These are phyloP conservation scores for Rhododendron kiyosumense DNA, from an alignment of 148 eudicot species.

Conservation along the genomic window DNA sequence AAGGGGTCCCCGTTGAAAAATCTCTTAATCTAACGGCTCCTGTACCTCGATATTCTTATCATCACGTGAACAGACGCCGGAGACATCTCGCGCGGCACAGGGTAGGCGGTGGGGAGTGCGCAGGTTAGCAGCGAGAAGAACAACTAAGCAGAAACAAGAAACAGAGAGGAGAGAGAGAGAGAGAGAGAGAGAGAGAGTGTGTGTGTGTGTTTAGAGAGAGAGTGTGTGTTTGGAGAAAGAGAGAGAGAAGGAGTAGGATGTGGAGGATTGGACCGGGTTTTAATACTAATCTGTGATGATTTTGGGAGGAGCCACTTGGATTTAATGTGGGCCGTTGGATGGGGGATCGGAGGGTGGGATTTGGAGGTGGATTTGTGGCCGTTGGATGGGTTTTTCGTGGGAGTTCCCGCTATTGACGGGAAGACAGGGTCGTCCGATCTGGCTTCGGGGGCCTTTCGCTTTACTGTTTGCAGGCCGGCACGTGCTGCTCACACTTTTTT, in stretches of 20 bases:
- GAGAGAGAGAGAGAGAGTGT: background rate
- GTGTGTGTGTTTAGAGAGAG: no score
- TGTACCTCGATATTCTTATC: conserved; percentile 25
- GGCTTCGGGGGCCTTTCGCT: conserved; percentile 23
- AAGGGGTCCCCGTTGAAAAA: background rate
- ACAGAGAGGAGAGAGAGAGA: conserved; percentile 8
- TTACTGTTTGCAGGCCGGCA: conserved; percentile 36
- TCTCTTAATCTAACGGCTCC: conserved; percentile 6
- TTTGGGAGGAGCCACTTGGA: conserved; percentile 12
- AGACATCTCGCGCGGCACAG: conserved; percentile 28
- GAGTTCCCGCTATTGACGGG: conserved; percentile 39
- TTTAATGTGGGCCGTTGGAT: conserved; percentile 35
- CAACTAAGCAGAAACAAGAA: background rate
- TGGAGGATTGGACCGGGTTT: conserved; percentile 19
- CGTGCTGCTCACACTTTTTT: conserved; percentile 21
- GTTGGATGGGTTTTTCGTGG: conserved; percentile 16
- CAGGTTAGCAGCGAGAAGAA: conserved; percentile 10
- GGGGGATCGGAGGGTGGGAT: conserved; percentile 21
- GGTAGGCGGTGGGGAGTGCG: conserved; percentile 22
- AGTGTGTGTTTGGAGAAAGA: background rate
- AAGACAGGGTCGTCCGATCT: conserved; percentile 42
- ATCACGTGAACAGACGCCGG: conserved; percentile 19
- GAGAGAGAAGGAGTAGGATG: background rate
- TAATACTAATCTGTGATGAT: conserved; percentile 8
- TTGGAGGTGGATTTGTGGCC: conserved; percentile 3